phyloP scores from a whole-genome alignment of 345 rosid species.

The Aurinia saxatilis region DNA sequence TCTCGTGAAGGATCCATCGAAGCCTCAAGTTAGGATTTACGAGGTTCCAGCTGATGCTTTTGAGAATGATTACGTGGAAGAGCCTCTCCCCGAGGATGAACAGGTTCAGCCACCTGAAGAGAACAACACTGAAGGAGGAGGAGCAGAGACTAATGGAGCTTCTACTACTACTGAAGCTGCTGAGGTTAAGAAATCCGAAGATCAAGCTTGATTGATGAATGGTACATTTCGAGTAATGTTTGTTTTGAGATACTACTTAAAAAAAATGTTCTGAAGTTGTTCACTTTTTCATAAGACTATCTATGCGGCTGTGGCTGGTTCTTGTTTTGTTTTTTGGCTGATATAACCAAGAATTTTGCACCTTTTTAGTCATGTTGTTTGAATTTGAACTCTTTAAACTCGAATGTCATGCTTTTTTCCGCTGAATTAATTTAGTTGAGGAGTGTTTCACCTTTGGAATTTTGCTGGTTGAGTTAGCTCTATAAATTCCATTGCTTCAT shows the following conservation, averaged over 20 bases:
- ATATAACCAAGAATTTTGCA: neutral
- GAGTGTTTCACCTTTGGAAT: too few species aligned
- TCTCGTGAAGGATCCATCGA: conserved; percentile 84
- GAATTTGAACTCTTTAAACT: neutral
- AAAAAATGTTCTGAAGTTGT: neutral
- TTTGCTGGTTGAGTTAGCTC: neutral
- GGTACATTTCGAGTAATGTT: conserved; percentile 5
- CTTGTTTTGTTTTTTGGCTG: neutral
- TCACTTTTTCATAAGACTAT: neutral
- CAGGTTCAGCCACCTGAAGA: conserved; percentile 64
- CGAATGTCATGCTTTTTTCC: too few species aligned
- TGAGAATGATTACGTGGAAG: conserved; percentile 95
- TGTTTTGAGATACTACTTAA: neutral
- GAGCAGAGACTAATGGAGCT: conserved; percentile 38
- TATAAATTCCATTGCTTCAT: neutral
- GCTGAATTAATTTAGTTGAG: too few species aligned
- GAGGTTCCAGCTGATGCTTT: conserved; percentile 98
- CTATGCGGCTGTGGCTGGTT: neutral
- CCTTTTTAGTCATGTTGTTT: conserved; percentile 2
- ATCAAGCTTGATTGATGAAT: conserved; percentile 10
- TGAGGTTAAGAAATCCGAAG: conserved; percentile 46
- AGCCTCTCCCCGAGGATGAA: conserved; percentile 52
- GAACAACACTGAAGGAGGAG: conserved; percentile 44
- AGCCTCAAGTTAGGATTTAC: conserved; percentile 90
- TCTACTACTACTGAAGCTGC: conserved; percentile 32